phyloP scores from a whole-genome alignment of 1,139 yeast species.

The Suhomyces coccinellae region DNA sequence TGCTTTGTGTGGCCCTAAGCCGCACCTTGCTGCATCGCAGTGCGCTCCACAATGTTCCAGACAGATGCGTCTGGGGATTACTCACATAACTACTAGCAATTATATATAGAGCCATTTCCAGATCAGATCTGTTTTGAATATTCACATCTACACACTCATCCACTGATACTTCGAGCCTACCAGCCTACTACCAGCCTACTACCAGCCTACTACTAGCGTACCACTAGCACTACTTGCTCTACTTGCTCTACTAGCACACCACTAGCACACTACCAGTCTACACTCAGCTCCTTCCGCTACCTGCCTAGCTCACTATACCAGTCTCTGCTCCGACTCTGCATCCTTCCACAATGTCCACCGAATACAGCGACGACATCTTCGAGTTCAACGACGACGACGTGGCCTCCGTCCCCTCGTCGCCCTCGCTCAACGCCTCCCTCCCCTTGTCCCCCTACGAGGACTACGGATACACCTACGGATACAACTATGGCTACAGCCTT shows the following conservation, averaged over 20 bases:
- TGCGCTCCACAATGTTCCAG: conserved; percentile 8
- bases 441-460: conserved; percentile 10
- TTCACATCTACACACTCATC: too few relatives aligned
- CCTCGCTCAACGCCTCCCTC: conserved; percentile 14
- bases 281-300: too few relatives aligned
- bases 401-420: conserved; percentile 16
- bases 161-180: too few relatives aligned
- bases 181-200: too few relatives aligned
- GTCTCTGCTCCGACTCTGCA: not conserved
- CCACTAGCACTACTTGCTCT: not conserved
- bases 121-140: not conserved
- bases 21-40: conserved; percentile 7
- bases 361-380: conserved; percentile 19
- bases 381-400: conserved; percentile 19
- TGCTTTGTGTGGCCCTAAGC: conserved; percentile 4
- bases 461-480: conserved; percentile 12
- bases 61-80: conserved; percentile 7
- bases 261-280: too few relatives aligned
- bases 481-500: conserved; percentile 8
- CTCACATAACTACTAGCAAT: conserved; percentile 15
- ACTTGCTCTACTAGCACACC: too few relatives aligned
- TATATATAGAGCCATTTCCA: conserved; percentile 4
- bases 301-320: not conserved
- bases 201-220: too few relatives aligned
- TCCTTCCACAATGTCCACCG: conserved; percentile 2